phyloP scores from a whole-genome alignment of 192 early-diverging fungal species.

The Backusella westeae region DNA sequence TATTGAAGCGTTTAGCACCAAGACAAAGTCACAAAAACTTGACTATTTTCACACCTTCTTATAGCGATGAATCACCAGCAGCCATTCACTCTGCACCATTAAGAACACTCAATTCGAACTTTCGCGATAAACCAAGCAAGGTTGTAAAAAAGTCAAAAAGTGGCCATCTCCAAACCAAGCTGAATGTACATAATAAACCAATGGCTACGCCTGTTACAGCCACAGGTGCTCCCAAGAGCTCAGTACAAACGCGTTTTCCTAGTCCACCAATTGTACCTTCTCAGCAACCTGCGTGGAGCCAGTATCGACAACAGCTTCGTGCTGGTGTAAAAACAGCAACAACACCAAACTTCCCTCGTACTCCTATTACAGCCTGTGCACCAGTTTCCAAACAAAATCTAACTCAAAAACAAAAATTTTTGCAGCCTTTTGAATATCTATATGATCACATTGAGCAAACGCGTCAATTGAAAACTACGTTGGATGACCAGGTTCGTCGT shows the following conservation, averaged over 20 bases:
- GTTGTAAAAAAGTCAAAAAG: slow-evolving; percentile 10
- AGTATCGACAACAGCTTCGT: not conserved
- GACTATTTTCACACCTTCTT: slow-evolving; percentile 47
- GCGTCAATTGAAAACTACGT: slow-evolving; percentile 56
- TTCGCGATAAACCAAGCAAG: slow-evolving; percentile 19
- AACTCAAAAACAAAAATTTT: slow-evolving; percentile 52
- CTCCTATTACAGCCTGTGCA: slow-evolving; percentile 19
- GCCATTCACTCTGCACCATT: slow-evolving; percentile 46
- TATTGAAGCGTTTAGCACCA: slow-evolving; percentile 34
- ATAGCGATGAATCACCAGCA: slow-evolving; percentile 28
- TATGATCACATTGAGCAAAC: slow-evolving; percentile 63
- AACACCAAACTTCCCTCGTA: slow-evolving; percentile 19
- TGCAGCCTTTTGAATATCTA: slow-evolving; percentile 54
- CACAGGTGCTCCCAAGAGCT: not conserved
- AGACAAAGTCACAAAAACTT: slow-evolving; percentile 39
- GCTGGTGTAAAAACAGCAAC: not conserved
- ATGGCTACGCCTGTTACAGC: slow-evolving; percentile 4
- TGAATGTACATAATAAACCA: not conserved
- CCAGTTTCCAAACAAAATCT: slow-evolving; percentile 46
- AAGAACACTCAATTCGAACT: not conserved
- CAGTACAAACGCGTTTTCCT: slow-evolving; percentile 23
- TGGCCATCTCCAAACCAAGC: slow-evolving; percentile 18
- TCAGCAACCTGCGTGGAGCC: slow-evolving; percentile 22
- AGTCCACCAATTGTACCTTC: slow-evolving; percentile 41
- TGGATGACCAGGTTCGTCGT: slow-evolving; percentile 77